These are phyloP conservation scores for Prosopis cineraria DNA, from an alignment of 306 rosid species.

Conservation along the genomic window DNA sequence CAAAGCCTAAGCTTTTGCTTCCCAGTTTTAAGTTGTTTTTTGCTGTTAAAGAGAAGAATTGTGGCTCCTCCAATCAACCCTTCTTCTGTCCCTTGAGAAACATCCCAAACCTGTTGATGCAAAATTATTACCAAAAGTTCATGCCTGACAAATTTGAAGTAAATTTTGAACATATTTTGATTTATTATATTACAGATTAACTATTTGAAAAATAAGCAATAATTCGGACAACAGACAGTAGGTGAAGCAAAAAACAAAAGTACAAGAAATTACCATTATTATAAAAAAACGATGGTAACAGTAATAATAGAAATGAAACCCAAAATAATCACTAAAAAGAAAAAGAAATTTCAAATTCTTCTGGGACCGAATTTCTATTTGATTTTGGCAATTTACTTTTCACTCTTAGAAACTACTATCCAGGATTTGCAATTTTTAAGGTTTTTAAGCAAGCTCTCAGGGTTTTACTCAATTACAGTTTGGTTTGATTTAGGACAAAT, in stretches of 20 bases:
- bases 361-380: neutral
- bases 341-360: neutral
- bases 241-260: conserved; percentile 6
- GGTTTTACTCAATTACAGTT: neutral
- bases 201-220: neutral
- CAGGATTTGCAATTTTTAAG: neutral
- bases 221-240: neutral
- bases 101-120: conserved; percentile 86
- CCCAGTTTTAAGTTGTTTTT: conserved; percentile 94
- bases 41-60: conserved; percentile 81
- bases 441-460: neutral
- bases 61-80: conserved; percentile 97
- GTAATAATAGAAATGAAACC: conserved; percentile 5
- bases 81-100: conserved; percentile 71
- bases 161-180: neutral
- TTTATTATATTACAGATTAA: neutral
- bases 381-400: conserved; percentile 15
- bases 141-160: neutral
- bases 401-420: neutral
- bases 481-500: neutral
- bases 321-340: neutral
- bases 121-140: conserved; percentile 24
- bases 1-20: conserved; percentile 97
- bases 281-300: neutral
- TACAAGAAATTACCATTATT: neutral